A percentile compares a stretch with the other conserved stretches of the same genome.
phyloP scores from a whole-genome alignment of 2,329 filamentous ascomycete species.

The Stenocarpella maydis region DNA sequence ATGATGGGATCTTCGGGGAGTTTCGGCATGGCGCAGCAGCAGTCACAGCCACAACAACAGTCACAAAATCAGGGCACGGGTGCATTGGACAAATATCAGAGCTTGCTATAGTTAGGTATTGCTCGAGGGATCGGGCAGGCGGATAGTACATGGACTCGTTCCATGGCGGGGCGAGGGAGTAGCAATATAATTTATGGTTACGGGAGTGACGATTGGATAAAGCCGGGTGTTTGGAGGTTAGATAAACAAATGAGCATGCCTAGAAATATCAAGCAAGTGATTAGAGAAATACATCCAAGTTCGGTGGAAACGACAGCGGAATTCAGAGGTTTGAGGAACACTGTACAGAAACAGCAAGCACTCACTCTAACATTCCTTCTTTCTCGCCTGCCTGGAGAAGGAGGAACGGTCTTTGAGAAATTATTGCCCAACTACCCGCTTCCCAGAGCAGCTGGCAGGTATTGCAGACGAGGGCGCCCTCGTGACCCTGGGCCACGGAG shows the following conservation, averaged over 20 bases:
- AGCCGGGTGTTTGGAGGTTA: not conserved
- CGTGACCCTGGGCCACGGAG: not conserved
- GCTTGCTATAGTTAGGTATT: conserved; percentile 58
- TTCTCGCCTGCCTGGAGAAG: too few relatives aligned
- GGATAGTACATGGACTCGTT: not conserved
- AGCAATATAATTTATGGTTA: not conserved
- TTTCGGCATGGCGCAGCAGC: conserved; percentile 36
- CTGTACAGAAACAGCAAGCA: not conserved
- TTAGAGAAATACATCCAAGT: not conserved
- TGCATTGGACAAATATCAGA: conserved; percentile 74
- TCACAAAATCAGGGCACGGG: conserved; percentile 47
- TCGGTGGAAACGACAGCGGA: not conserved
- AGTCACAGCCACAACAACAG: conserved; percentile 42
- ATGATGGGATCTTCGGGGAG: conserved; percentile 40
- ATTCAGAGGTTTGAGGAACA: not conserved
- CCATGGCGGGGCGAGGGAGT: not conserved
- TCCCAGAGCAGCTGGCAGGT: not conserved
- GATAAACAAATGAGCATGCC: not conserved
- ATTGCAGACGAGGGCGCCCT: not conserved
- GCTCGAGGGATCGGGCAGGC: not conserved
- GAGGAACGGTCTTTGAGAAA: not conserved
- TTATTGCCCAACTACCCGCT: too few relatives aligned
- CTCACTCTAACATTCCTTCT: not conserved
- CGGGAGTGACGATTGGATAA: not conserved
- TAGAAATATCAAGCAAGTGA: not conserved